Conservation (phyloP, 2,329 filamentous ascomycete genomes). For the Escovopsis sp. region DNA sequence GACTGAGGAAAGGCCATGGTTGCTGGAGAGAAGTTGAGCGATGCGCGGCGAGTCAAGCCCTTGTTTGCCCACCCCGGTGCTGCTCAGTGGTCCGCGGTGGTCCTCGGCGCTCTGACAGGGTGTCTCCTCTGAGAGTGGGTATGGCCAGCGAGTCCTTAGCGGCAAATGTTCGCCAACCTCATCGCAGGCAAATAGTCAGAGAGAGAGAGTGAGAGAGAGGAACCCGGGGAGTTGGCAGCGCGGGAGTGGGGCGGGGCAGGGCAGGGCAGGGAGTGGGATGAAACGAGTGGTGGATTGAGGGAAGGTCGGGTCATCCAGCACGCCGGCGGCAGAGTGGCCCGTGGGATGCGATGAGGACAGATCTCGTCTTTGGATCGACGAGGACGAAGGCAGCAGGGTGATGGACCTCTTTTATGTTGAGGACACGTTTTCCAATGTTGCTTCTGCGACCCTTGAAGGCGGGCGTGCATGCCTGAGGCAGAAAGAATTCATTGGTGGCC, state of each 20-base stretch:
- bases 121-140: no score
- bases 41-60: no score
- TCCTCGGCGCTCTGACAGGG: no score
- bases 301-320: slow-evolving; percentile 1
- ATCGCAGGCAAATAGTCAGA: background rate
- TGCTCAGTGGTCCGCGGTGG: no score
- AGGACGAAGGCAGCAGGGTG: no score
- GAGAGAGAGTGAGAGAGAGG: background rate
- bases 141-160: no score
- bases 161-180: no score
- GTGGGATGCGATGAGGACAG: slow-evolving; percentile 11
- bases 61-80: no score
- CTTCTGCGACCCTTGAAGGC: background rate
- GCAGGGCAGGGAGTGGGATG: background rate
- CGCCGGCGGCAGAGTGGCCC: slow-evolving; percentile 9
- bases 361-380: slow-evolving; percentile 10
- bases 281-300: background rate
- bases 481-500: no score
- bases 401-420: slow-evolving; percentile 19
- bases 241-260: slow-evolving; percentile 10
- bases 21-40: background rate
- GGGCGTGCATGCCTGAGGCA: background rate
- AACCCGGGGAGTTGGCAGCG: slow-evolving; percentile 1
- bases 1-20: slow-evolving; percentile 27
- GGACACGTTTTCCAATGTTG: slow-evolving; percentile 12